Evolutionary conservation across 164 flowering plant species (phyloP), one percentile per base, ranked within the genome.

Genomic region (Berberis thunbergii): DNA sequence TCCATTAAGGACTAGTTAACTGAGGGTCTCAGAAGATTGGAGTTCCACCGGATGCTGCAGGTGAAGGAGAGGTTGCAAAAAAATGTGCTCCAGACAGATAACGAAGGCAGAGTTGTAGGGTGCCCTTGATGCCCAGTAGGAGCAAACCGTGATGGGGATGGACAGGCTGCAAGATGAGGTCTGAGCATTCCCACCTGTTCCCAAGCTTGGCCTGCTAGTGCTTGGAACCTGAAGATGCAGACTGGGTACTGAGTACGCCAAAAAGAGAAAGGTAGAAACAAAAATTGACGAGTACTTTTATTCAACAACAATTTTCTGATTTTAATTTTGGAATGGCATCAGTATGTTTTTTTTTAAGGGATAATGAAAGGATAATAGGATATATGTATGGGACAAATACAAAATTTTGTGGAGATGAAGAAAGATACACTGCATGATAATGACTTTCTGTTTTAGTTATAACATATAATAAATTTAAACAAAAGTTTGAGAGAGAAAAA

Each of bases 41-140:
- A 67, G 93, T 88, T 64, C 96, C 96, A n/a, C 91, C 92, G 44
- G 98, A 90, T 71, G 87, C 93, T n/a, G 93, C 98, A n/a, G 97
- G 98, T n/a, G 97, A 94, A 11, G 98, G 98, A 57, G 95, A 88
- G 13, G 98, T 86, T 53, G 86, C 84, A 55, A 80, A 54, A 64
- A 86, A 90, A 65, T 79, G 87, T 60, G 93, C 80, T 68, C 93
- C 97, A 41, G 94, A 85, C 74, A 64, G 96, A 86, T 41, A 86
- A 70, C 10, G 85, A 52, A 0, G 88, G 81, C 41, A 70, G 67
- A 64, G 75, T 83, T 54, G 80, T 68, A 55, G 85, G 71, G 10
- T 78, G 84, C 5, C 75, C 80, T 69, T 77, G 90, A 49, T 77
- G 79, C 5, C 74, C 86, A 2, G 77, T 12, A 5, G 86, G 97